Evolutionary conservation across 345 rosid genomes (phyloP), one percentile per base, ranked within the genome.

Genomic region (Corchorus capsularis): DNA sequence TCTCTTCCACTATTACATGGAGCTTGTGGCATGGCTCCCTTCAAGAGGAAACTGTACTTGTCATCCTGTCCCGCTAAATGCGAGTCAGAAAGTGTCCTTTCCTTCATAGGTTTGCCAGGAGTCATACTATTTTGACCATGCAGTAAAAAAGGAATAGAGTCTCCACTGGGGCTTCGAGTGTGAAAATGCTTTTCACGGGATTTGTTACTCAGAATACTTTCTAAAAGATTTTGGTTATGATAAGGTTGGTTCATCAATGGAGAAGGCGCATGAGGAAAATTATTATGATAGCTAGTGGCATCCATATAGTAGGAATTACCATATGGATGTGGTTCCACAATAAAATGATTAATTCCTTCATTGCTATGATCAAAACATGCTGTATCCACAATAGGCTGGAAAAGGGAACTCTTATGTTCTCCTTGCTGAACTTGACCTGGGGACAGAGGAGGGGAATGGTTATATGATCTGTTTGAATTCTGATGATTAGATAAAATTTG

Each of bases 21-120:
- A n/a, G 63, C 52, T 47, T 77, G 80, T 47, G 80, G 73, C 27
- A 76, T 69, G 74, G 73, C 64, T 75, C 71, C 82, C 60, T 76
- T 83, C 71, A 78, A 53, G 57, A 49, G 41, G 50, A 47, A 61
- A 41, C 20, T 69, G 2, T 75, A 63, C 67, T 39, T 78, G 75
- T 82, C 86, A 46, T 85, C 84, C 71, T 77, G 88, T 56, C 67
- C 88, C 63, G 76, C 81, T 74, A 91, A 82, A 69, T 69, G 80
- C 2, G 93, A 84, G 75, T 91, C 93, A 43, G 93, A 89, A 60
- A 83, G 79, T 74, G 87, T 80, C 78, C 87, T 85, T 74, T 86
- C 93, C 86, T 39, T 87, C 50, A 39, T 67, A 60, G 79, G 73
- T 76, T 71, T 79, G 71, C 69, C 82, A 17, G 82, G 64, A 55